Conservation (phyloP, 768 basidiomycete genomes). For the Leucosporidium yakuticum region DNA sequence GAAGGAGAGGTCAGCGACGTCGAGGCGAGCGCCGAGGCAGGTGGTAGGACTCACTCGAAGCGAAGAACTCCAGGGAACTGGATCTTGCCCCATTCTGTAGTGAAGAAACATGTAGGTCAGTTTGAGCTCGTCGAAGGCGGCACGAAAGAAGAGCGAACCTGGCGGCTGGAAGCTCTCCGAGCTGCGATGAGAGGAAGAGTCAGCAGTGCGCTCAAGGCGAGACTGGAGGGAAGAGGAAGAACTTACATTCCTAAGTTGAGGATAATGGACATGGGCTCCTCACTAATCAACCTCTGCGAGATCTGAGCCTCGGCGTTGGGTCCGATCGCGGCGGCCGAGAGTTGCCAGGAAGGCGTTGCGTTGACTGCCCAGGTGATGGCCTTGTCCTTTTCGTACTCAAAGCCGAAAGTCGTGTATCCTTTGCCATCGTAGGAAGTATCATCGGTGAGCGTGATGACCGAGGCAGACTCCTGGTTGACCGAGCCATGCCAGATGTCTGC, state of each 20-base stretch:
- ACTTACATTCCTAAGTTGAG: conserved; percentile 40
- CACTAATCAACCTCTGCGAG: conserved; percentile 62
- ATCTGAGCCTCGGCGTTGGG: conserved; percentile 59
- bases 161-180: neutral
- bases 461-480: conserved; percentile 29
- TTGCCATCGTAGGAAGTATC: conserved; percentile 24
- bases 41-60: conserved; percentile 17
- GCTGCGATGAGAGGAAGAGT: conserved; percentile 48
- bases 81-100: conserved; percentile 54
- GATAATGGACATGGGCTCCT: conserved; percentile 90
- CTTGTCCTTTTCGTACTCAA: conserved; percentile 48
- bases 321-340: conserved; percentile 61
- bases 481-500: conserved; percentile 33
- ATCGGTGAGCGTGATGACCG: conserved; percentile 31
- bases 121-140: conserved; percentile 52
- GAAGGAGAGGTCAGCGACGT: neutral
- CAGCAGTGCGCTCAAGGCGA: too few relatives aligned
- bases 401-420: conserved; percentile 29
- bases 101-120: neutral
- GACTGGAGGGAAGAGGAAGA: too few relatives aligned
- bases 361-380: conserved; percentile 79
- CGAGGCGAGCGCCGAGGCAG: neutral
- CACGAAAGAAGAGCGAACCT: neutral
- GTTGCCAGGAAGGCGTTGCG: conserved; percentile 63
- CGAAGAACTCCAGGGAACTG: conserved; percentile 58